Evolutionary conservation across 495 filamentous ascomycete species (phyloP).

Genomic region (Oidiodendron maius): DNA sequence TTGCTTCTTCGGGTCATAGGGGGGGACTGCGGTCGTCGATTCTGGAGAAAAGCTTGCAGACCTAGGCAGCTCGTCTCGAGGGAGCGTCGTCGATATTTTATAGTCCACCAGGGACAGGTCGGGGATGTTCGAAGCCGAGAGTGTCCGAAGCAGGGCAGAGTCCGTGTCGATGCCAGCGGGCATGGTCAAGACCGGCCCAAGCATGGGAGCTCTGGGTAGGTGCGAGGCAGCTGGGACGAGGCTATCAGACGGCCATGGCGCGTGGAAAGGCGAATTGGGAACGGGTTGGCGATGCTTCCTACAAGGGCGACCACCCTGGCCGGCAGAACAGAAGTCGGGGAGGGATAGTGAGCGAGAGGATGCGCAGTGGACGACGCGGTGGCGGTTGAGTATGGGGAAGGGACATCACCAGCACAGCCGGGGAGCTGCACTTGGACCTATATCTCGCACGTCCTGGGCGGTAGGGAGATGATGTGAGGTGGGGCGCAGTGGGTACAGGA

Average conservation of each 20-base stretch:
- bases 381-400: too few relatives aligned
- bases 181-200: slow-evolving; percentile 22
- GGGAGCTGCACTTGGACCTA: too few relatives aligned
- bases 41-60: slow-evolving; percentile 23
- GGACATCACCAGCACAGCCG: too few relatives aligned
- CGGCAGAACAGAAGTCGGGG: slow-evolving; percentile 5
- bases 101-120: slow-evolving; percentile 18
- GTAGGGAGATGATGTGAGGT: too few relatives aligned
- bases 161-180: slow-evolving; percentile 17
- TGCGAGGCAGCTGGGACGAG: slow-evolving; percentile 3
- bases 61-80: slow-evolving; percentile 17
- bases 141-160: slow-evolving; percentile 18
- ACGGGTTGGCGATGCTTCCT: neutral
- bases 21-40: slow-evolving; percentile 10
- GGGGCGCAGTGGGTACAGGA: too few relatives aligned
- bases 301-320: slow-evolving; percentile 2
- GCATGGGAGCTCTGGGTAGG: slow-evolving; percentile 18
- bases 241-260: slow-evolving; percentile 15
- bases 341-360: slow-evolving; percentile 4
- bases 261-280: neutral
- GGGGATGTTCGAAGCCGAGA: slow-evolving; percentile 21
- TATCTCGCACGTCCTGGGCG: too few relatives aligned
- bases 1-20: slow-evolving; percentile 2
- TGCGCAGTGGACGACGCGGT: too few relatives aligned
- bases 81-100: slow-evolving; percentile 7